Evolutionary conservation across 148 eudicot species (phyloP).

Genomic region (Chenopodium album): DNA sequence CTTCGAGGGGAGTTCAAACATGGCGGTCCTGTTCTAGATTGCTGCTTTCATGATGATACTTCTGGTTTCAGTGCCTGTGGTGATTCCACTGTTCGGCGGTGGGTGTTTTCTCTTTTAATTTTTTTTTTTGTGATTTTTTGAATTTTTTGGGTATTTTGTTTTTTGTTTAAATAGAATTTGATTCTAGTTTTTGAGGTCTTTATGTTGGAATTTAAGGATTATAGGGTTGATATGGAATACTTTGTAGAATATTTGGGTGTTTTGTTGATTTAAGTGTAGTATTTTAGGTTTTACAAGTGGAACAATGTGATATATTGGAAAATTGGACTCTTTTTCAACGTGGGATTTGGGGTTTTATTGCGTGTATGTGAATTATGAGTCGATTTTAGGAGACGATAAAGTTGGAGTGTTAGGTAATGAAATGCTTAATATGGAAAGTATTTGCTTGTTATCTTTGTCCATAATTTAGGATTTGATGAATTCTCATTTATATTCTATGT

Average conservation of each 20-base stretch:
- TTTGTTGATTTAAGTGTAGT: neutral
- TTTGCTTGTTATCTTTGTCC: neutral
- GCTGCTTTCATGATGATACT: constrained; percentile 92
- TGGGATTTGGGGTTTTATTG: neutral
- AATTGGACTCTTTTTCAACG: neutral
- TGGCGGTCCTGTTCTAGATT: constrained; percentile 88
- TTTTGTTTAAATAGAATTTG: neutral
- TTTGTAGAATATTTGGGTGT: neutral
- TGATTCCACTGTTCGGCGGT: constrained; percentile 86
- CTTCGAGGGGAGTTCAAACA: constrained; percentile 87
- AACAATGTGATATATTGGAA: neutral
- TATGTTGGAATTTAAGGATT: too few relatives aligned
- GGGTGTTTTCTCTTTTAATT: neutral
- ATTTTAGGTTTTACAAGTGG: neutral
- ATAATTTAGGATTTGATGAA: neutral
- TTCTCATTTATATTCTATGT: neutral
- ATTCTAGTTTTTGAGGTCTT: too few relatives aligned
- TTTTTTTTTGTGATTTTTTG: neutral
- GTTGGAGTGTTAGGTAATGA: neutral
- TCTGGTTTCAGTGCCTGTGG: constrained; percentile 82
- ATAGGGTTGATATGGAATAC: too few relatives aligned
- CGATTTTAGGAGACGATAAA: neutral
- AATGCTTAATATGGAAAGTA: neutral
- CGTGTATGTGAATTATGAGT: neutral
- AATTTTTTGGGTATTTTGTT: neutral